Evolutionary conservation across 108 stramenopile genomes (phyloP).

Genomic region (Fistulifera solaris): DNA sequence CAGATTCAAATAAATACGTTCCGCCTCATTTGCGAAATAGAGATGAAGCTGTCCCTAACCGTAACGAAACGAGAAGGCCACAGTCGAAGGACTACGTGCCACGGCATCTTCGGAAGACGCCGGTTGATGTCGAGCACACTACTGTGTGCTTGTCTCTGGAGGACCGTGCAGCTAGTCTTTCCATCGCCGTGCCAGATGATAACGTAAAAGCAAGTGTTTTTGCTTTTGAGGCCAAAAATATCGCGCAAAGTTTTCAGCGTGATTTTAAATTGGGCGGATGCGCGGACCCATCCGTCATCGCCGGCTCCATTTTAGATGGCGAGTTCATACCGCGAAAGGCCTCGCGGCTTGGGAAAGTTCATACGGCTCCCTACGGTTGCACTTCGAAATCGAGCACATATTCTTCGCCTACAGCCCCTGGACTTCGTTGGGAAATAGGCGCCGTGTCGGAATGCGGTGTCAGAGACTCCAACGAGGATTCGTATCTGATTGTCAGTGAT

Average conservation of each 20-base stretch:
- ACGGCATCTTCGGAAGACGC: neutral
- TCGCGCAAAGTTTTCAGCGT: neutral
- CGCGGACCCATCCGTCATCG: conserved; percentile 54
- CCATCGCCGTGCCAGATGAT: neutral
- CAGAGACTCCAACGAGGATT: conserved; percentile 63
- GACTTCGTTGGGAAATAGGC: conserved; percentile 56
- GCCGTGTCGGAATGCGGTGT: conserved; percentile 73
- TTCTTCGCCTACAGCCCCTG: conserved; percentile 7
- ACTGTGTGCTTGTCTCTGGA: too few relatives aligned
- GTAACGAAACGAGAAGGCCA: neutral
- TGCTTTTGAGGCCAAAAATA: too few relatives aligned
- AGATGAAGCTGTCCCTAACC: conserved; percentile 3
- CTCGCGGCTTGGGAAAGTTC: conserved; percentile 30
- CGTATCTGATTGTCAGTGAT: conserved; percentile 52
- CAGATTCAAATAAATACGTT: conserved; percentile 20
- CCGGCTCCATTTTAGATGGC: conserved; percentile 53
- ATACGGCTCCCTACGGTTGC: conserved; percentile 19
- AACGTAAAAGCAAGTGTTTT: neutral
- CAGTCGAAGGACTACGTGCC: neutral
- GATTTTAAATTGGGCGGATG: conserved; percentile 59
- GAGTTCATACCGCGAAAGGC: conserved; percentile 46
- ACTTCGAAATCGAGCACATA: conserved; percentile 11
- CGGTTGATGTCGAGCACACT: too few relatives aligned
- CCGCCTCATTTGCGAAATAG: conserved; percentile 42
- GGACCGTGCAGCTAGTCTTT: too few relatives aligned